Conservation (phyloP, 1,284 basidiomycete species). For the Microbotryomycetes sp. region DNA sequence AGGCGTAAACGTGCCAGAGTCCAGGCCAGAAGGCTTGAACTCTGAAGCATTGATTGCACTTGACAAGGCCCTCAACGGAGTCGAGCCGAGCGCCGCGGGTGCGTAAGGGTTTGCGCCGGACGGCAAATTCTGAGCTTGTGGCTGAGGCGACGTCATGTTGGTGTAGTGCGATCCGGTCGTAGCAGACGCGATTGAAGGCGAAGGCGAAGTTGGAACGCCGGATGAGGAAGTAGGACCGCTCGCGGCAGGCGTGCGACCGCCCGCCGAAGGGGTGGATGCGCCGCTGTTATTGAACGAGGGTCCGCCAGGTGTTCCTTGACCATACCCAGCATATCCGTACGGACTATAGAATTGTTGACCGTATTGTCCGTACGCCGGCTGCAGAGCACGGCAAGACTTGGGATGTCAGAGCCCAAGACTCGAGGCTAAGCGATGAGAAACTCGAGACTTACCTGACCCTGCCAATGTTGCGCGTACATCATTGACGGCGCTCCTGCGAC, state of each 20-base stretch:
- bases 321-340: not conserved
- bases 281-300: not conserved
- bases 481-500: conserved; percentile 3
- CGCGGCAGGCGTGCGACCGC: conserved; percentile 1
- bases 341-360: not conserved
- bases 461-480: conserved; percentile 10
- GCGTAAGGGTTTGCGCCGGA: conserved; percentile 9
- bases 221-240: conserved; percentile 15
- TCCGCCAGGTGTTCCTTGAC: not conserved
- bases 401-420: not conserved
- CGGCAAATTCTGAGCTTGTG: conserved; percentile 13
- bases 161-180: conserved; percentile 4
- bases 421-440: not conserved
- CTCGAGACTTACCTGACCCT: not conserved
- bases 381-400: not conserved
- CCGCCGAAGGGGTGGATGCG: conserved; percentile 6
- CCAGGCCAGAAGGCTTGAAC: conserved; percentile 17
- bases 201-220: conserved; percentile 12
- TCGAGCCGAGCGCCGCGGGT: conserved; percentile 5
- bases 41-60: conserved; percentile 17
- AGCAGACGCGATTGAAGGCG: conserved; percentile 11
- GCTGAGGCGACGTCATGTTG: conserved; percentile 21
- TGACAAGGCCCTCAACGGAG: conserved; percentile 13
- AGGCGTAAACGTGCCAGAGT: conserved; percentile 16
- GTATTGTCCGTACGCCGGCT: not conserved